Percentiles rank a stretch among this genome's conserved stretches.
These are phyloP conservation scores for Decorospora gaudefroyi DNA, from an alignment of 2,329 filamentous ascomycete genomes.

Conservation along the genomic window DNA sequence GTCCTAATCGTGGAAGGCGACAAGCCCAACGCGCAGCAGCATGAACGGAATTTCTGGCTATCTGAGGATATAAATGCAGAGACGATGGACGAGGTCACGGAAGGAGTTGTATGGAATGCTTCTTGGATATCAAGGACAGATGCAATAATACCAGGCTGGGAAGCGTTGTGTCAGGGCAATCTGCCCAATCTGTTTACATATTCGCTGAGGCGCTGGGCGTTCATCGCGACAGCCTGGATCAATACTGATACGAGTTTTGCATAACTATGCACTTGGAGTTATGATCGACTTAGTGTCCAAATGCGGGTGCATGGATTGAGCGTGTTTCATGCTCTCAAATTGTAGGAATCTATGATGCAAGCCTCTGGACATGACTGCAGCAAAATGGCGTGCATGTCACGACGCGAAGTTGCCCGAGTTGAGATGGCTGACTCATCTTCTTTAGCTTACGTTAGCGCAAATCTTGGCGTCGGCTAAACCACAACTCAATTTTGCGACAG, in stretches of 20 bases:
- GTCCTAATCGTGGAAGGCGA: conserved; percentile 31
- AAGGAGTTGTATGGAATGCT: conserved; percentile 4
- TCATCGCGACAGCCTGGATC: too few species aligned
- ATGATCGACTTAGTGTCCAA: too few species aligned
- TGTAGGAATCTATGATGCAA: too few species aligned
- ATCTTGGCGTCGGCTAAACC: conserved; percentile 24
- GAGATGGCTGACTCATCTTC: neutral
- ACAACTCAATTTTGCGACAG: conserved; percentile 21
- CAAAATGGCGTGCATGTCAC: too few species aligned
- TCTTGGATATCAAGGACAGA: conserved; percentile 9
- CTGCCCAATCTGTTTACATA: neutral
- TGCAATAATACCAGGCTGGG: conserved; percentile 26
- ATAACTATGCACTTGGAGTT: too few species aligned
- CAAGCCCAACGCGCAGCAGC: conserved; percentile 39
- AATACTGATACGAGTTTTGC: too few species aligned
- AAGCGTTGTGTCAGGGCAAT: neutral
- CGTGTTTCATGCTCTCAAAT: too few species aligned
- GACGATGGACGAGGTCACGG: conserved; percentile 6
- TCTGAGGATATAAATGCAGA: neutral
- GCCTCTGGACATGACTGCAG: too few species aligned
- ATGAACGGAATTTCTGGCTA: conserved; percentile 6
- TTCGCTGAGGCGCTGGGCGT: too few species aligned
- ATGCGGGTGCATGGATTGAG: too few species aligned
- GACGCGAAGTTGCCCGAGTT: too few species aligned
- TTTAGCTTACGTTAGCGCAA: conserved; percentile 18